Conservation (phyloP, 768 basidiomycete species). For the Lactarius vividus region DNA sequence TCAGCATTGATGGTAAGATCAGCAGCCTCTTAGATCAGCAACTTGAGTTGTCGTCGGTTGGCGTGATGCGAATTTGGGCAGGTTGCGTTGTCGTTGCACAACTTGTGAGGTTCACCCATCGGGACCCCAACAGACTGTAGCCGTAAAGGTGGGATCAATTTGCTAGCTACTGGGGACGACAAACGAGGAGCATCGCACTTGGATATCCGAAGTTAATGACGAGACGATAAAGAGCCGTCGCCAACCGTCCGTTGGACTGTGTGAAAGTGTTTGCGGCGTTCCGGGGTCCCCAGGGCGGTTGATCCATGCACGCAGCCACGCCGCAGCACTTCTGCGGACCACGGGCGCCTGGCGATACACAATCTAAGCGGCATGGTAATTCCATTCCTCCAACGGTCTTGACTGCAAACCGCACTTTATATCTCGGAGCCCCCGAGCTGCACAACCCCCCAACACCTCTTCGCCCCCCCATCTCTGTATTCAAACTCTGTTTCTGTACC, state of each 20-base stretch:
- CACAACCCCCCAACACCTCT: background rate
- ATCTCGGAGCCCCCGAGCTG: background rate
- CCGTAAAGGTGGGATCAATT: background rate
- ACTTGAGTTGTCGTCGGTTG: background rate
- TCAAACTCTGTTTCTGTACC: constrained; percentile 2
- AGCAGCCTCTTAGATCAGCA: background rate
- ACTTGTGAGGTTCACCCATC: background rate
- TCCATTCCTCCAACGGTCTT: background rate
- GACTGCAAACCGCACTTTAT: background rate
- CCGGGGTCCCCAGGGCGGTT: background rate
- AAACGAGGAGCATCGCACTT: background rate
- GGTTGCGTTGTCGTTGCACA: background rate
- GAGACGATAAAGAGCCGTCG: background rate
- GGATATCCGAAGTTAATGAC: background rate
- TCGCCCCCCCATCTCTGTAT: background rate
- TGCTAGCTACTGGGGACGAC: background rate
- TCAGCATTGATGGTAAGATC: background rate
- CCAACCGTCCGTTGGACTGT: background rate
- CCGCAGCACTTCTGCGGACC: background rate
- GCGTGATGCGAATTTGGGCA: background rate
- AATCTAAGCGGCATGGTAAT: background rate
- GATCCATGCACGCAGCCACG: background rate
- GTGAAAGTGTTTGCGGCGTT: background rate
- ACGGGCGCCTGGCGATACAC: background rate
- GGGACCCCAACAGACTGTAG: background rate